Evolutionary conservation across 1,139 yeast genomes (phyloP).

Genomic region (Yamadazyma diddensiae): DNA sequence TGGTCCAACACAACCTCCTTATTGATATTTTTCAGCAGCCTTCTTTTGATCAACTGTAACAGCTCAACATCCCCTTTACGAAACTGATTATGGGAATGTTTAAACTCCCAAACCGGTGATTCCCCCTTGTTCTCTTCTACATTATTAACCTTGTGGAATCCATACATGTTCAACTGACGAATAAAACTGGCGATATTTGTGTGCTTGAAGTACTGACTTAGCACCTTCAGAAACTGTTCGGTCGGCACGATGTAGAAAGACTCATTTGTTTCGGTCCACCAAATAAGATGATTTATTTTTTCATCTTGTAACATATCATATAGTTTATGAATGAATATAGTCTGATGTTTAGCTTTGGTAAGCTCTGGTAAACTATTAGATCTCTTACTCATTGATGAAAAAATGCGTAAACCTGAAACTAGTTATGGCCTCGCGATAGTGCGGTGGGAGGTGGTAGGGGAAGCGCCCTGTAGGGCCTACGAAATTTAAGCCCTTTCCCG

Average conservation of each 20-base stretch:
- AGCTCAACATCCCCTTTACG: slow-evolving; percentile 61
- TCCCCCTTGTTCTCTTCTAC: slow-evolving; percentile 7
- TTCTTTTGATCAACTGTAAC: slow-evolving; percentile 57
- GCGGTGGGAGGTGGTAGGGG: not conserved
- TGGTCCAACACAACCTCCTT: slow-evolving; percentile 40
- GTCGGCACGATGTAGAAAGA: slow-evolving; percentile 44
- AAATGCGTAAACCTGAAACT: not conserved
- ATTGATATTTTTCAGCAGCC: slow-evolving; percentile 56
- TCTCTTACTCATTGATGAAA: slow-evolving; percentile 14
- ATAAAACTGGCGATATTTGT: slow-evolving; percentile 79
- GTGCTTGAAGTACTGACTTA: slow-evolving; percentile 70
- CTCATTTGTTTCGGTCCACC: slow-evolving; percentile 41
- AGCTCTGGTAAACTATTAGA: slow-evolving; percentile 14
- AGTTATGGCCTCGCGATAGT: not conserved
- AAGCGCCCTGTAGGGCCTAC: no score
- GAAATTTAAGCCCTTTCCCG: no score
- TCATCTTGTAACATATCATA: slow-evolving; percentile 62
- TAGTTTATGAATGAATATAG: slow-evolving; percentile 61
- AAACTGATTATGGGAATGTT: slow-evolving; percentile 64
- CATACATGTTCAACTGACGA: slow-evolving; percentile 76
- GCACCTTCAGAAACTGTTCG: slow-evolving; percentile 59
- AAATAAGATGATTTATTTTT: slow-evolving; percentile 43
- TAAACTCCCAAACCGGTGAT: slow-evolving; percentile 57
- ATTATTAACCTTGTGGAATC: slow-evolving; percentile 67
- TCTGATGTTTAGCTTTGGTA: slow-evolving; percentile 34